A percentile compares a stretch with the other conserved stretches of the same genome.
These are phyloP conservation scores for Inosperma sp. DNA, from an alignment of 768 basidiomycete genomes.

Conservation along the genomic window DNA sequence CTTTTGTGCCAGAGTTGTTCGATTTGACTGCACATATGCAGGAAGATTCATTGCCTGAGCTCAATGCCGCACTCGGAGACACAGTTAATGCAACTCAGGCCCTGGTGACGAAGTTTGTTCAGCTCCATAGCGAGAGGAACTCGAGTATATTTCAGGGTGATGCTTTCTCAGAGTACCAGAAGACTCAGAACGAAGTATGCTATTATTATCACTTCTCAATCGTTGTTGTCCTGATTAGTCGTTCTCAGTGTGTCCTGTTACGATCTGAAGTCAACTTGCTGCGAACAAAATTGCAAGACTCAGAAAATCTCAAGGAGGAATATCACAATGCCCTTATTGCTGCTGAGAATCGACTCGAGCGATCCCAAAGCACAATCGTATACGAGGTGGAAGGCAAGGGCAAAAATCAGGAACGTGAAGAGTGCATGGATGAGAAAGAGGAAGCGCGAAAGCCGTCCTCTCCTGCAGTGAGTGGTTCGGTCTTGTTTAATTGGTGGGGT, in stretches of 20 bases:
- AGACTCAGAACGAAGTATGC: constrained; percentile 50
- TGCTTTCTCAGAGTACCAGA: constrained; percentile 45
- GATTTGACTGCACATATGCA: constrained; percentile 41
- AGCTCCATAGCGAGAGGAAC: constrained; percentile 35
- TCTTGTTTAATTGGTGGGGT: constrained; percentile 58
- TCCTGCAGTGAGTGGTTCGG: constrained; percentile 69
- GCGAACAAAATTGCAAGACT: constrained; percentile 46
- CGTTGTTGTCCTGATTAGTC: constrained; percentile 13
- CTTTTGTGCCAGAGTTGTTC: constrained; percentile 38
- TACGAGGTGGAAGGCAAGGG: constrained; percentile 38
- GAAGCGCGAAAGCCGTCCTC: constrained; percentile 53
- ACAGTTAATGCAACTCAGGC: constrained; percentile 55
- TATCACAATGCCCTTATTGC: constrained; percentile 48
- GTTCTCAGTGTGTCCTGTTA: constrained; percentile 48
- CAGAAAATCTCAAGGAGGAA: constrained; percentile 43
- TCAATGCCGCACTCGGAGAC: constrained; percentile 45
- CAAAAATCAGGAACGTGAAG: constrained; percentile 22
- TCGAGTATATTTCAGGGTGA: constrained; percentile 34
- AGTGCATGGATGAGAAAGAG: constrained; percentile 39
- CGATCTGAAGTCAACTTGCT: constrained; percentile 54
- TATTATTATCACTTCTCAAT: neutral
- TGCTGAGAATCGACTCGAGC: constrained; percentile 60
- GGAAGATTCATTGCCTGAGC: constrained; percentile 33
- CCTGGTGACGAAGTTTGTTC: constrained; percentile 55
- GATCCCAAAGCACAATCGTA: constrained; percentile 52